Evolutionary conservation across 306 rosid species (phyloP).

Genomic region (Quercus dentata): DNA sequence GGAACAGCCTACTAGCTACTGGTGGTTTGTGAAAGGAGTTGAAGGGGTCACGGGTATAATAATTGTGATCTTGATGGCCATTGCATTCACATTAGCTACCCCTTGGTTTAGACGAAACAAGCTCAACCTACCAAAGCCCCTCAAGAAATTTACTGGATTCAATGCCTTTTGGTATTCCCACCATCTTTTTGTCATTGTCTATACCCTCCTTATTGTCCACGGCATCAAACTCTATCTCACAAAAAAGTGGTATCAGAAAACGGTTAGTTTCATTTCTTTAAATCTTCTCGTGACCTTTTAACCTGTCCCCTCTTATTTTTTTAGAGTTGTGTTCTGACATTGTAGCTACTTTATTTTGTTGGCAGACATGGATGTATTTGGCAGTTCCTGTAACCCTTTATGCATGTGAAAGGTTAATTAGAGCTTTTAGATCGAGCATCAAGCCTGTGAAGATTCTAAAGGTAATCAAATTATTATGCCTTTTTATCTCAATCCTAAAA

Average conservation of each 20-base stretch:
- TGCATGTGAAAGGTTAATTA: slow-evolving; percentile 41
- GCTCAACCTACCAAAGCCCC: slow-evolving; percentile 46
- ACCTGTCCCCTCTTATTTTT: background rate
- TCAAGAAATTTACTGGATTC: slow-evolving; percentile 53
- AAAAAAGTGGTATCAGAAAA: slow-evolving; percentile 47
- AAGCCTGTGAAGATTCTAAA: slow-evolving; percentile 52
- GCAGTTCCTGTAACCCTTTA: slow-evolving; percentile 49
- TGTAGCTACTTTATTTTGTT: background rate
- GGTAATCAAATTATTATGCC: slow-evolving; percentile 10
- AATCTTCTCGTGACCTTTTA: no score
- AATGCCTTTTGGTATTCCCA: slow-evolving; percentile 72
- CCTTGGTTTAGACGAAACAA: slow-evolving; percentile 66
- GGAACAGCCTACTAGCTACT: slow-evolving; percentile 40
- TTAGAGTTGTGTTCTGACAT: background rate
- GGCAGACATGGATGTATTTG: slow-evolving; percentile 63
- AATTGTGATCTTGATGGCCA: slow-evolving; percentile 54
- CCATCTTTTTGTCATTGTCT: slow-evolving; percentile 56
- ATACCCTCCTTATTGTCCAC: slow-evolving; percentile 50
- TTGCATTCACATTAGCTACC: slow-evolving; percentile 55
- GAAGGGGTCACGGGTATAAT: slow-evolving; percentile 43
- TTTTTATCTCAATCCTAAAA: background rate
- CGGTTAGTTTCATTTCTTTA: slow-evolving; percentile 26
- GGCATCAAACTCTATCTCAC: slow-evolving; percentile 48
- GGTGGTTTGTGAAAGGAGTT: slow-evolving; percentile 55
- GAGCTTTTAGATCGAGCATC: slow-evolving; percentile 56